phyloP scores from a whole-genome alignment of 2,329 filamentous ascomycete species.

The Colletotrichum filicis region DNA sequence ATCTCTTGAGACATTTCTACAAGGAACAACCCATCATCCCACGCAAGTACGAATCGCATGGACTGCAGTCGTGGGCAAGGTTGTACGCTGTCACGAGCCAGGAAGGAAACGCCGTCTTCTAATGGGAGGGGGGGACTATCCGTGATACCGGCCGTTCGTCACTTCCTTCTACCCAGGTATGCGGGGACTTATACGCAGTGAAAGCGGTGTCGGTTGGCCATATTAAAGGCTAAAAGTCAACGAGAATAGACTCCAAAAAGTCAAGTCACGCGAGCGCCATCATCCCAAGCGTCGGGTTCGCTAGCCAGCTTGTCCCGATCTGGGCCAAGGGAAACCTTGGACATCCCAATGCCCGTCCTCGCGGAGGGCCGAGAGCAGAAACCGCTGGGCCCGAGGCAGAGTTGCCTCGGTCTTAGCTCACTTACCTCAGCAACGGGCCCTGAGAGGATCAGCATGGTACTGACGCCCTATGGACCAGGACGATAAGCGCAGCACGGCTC shows the following conservation, averaged over 20 bases:
- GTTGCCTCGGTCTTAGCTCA: conserved; percentile 13
- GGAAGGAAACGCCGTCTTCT: background rate
- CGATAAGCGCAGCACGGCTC: conserved; percentile 8
- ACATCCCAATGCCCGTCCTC: background rate
- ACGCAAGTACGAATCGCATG: background rate
- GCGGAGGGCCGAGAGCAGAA: conserved; percentile 24
- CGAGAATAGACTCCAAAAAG: background rate
- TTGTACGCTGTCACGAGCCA: background rate
- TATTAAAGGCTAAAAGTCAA: background rate
- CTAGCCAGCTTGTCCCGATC: background rate
- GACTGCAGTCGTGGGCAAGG: background rate
- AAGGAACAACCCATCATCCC: background rate
- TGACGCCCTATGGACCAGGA: background rate
- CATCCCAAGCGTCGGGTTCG: background rate
- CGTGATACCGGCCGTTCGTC: background rate
- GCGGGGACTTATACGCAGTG: background rate
- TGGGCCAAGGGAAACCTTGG: background rate
- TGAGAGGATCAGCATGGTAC: background rate
- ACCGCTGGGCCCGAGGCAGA: conserved; percentile 18
- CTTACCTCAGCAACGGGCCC: background rate
- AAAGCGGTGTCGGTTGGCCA: background rate
- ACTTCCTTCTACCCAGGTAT: background rate
- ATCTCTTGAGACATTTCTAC: background rate
- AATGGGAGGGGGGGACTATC: background rate
- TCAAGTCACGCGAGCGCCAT: background rate